A percentile compares a stretch with the other conserved stretches of the same genome.
These are phyloP conservation scores for Fusarium veterinarium DNA, from an alignment of 2,329 filamentous ascomycete species.

Conservation along the genomic window DNA sequence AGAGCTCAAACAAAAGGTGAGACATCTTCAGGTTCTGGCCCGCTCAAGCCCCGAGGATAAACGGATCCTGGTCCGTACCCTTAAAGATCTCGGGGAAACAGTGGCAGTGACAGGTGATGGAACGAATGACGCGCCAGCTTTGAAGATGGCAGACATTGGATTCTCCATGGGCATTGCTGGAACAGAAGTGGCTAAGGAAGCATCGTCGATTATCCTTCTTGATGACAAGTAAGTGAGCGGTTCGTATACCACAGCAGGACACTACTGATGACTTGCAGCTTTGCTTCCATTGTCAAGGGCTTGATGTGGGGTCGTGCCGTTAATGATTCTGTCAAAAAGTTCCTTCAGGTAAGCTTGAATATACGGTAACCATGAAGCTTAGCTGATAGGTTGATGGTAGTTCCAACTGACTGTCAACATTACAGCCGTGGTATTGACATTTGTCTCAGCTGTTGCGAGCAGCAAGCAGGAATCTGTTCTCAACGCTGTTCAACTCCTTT, in stretches of 20 bases:
- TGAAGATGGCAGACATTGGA: constrained; percentile 71
- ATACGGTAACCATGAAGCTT: neutral
- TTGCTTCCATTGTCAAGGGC: constrained; percentile 68
- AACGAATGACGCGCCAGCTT: constrained; percentile 70
- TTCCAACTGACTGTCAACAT: constrained; percentile 74
- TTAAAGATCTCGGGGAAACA: constrained; percentile 72
- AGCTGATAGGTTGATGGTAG: constrained; percentile 47
- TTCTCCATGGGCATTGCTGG: constrained; percentile 75
- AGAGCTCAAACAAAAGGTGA: constrained; percentile 65
- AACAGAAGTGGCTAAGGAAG: constrained; percentile 72
- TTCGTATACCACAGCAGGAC: neutral
- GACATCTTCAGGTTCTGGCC: constrained; percentile 71
- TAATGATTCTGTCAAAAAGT: constrained; percentile 73
- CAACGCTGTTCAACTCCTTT: constrained; percentile 69
- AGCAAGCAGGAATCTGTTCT: constrained; percentile 64
- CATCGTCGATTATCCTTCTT: constrained; percentile 70
- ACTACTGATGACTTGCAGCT: constrained; percentile 46
- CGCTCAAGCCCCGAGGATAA: constrained; percentile 76
- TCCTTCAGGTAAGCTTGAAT: constrained; percentile 60
- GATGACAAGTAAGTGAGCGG: constrained; percentile 62
- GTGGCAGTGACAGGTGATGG: constrained; percentile 71
- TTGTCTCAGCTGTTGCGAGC: constrained; percentile 67
- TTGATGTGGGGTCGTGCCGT: constrained; percentile 72
- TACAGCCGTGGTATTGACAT: constrained; percentile 69
- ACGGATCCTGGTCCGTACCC: constrained; percentile 68